These are phyloP conservation scores for Penicillium macrosclerotiorum DNA, from an alignment of 495 filamentous ascomycete species.

Conservation along the genomic window DNA sequence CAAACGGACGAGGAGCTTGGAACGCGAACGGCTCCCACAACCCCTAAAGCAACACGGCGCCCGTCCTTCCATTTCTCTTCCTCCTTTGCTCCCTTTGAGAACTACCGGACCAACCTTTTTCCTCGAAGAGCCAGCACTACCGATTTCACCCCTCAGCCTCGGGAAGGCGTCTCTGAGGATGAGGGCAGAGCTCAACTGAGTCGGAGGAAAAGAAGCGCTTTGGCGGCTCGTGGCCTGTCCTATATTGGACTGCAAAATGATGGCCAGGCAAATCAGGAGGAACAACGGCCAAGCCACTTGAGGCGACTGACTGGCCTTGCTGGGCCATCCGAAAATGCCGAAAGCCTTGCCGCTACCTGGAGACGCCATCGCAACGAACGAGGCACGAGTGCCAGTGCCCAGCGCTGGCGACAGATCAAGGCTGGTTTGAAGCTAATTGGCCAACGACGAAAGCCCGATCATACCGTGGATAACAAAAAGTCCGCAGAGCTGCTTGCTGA, in stretches of 20 bases:
- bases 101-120: constrained; percentile 53
- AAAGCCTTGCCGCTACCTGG: constrained; percentile 49
- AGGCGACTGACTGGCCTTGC: constrained; percentile 73
- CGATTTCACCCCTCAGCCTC: constrained; percentile 62
- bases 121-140: constrained; percentile 66
- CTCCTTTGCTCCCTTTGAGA: constrained; percentile 49
- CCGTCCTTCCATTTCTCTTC: constrained; percentile 46
- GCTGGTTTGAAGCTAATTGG: constrained; percentile 79
- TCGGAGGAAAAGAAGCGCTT: constrained; percentile 54
- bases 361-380: constrained; percentile 53
- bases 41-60: constrained; percentile 48
- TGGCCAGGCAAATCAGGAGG: constrained; percentile 41
- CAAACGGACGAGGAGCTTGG: constrained; percentile 50
- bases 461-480: constrained; percentile 85
- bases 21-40: constrained; percentile 60
- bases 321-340: constrained; percentile 54
- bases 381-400: constrained; percentile 73
- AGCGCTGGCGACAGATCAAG: constrained; percentile 86
- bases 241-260: constrained; percentile 49
- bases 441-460: constrained; percentile 73
- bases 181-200: constrained; percentile 76
- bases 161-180: constrained; percentile 80
- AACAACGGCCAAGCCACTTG: constrained; percentile 66
- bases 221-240: constrained; percentile 55
- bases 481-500: constrained; percentile 96